These are phyloP conservation scores for Jackrogersella multiformis DNA, from an alignment of 495 filamentous ascomycete genomes.

Conservation along the genomic window DNA sequence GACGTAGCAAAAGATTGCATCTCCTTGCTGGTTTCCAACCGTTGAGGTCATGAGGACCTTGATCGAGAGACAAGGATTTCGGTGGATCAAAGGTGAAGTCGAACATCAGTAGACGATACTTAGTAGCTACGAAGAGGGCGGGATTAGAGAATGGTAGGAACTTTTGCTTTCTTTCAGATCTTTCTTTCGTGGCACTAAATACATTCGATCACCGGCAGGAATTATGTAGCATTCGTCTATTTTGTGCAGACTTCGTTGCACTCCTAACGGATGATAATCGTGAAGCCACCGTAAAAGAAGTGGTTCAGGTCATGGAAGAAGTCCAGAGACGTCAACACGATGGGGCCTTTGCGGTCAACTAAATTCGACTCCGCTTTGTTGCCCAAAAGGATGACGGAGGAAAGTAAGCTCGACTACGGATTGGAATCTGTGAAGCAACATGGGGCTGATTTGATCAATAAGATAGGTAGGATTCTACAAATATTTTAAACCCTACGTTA, in stretches of 20 bases:
- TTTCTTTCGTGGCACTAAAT: too few relatives aligned
- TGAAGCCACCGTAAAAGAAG: conserved; percentile 5
- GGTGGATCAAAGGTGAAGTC: conserved; percentile 19
- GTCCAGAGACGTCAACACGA: conserved; percentile 13
- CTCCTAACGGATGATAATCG: conserved; percentile 1
- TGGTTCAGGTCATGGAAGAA: conserved; percentile 5
- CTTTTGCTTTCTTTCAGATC: background rate
- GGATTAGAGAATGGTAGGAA: conserved; percentile 6
- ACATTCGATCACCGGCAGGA: too few relatives aligned
- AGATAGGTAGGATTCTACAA: background rate
- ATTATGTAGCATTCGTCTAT: conserved; percentile 9
- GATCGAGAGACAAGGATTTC: conserved; percentile 12
- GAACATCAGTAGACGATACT: conserved; percentile 13
- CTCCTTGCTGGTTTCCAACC: conserved; percentile 3
- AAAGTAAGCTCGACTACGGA: background rate
- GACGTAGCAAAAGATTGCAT: conserved; percentile 10
- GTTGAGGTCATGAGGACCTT: conserved; percentile 7
- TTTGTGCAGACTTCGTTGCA: conserved; percentile 8
- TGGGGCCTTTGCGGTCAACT: conserved; percentile 17
- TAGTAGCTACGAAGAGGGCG: conserved; percentile 3
- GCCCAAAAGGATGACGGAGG: conserved; percentile 2
- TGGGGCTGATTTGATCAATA: background rate
- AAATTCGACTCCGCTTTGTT: conserved; percentile 13
- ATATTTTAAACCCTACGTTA: too few relatives aligned
- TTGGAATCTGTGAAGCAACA: background rate